Conservation (phyloP, 1,139 yeast species). For the Scheffersomyces titani region DNA sequence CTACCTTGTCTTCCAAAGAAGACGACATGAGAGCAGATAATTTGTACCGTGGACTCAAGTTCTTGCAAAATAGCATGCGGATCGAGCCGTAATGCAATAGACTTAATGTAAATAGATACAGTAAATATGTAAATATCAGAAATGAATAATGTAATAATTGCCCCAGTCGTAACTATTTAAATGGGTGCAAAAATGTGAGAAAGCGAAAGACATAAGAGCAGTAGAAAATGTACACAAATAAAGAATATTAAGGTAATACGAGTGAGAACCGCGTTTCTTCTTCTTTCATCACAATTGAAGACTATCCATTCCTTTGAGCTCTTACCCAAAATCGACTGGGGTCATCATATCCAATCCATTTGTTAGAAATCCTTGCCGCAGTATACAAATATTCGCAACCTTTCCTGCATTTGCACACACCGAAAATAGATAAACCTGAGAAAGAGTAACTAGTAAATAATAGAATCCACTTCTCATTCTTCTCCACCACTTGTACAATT, state of each 20-base stretch:
- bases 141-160: neutral
- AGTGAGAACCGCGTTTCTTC: neutral
- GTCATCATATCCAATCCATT: neutral
- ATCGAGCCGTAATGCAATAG: neutral
- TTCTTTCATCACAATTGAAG: neutral
- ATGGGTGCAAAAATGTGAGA: neutral
- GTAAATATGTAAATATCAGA: conserved; percentile 4
- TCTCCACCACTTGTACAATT: neutral
- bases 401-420: neutral
- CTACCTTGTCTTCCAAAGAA: conserved; percentile 32
- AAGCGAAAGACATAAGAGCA: too few species aligned
- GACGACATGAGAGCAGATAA: conserved; percentile 35
- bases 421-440: neutral
- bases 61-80: neutral
- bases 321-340: neutral
- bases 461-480: neutral
- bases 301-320: neutral
- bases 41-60: conserved; percentile 23
- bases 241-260: neutral
- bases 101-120: neutral
- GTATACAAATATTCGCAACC: neutral
- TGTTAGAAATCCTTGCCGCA: neutral
- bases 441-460: neutral
- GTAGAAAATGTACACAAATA: too few species aligned
- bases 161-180: neutral